These are phyloP conservation scores for Corynespora cassiicola DNA, from an alignment of 2,329 filamentous ascomycete species.

Conservation along the genomic window DNA sequence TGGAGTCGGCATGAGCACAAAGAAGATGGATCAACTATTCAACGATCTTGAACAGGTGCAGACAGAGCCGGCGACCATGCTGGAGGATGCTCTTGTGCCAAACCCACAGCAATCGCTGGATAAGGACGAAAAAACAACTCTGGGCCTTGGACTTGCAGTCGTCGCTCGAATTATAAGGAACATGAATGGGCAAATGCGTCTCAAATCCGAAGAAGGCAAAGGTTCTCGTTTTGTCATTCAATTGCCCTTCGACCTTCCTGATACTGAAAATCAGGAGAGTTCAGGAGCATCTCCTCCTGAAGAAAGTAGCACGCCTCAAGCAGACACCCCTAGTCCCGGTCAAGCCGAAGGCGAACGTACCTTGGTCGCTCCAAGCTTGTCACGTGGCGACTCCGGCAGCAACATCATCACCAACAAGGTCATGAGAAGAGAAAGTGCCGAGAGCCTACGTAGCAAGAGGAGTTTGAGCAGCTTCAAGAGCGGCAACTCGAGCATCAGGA, in stretches of 20 bases:
- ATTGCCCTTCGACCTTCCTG: constrained; percentile 73
- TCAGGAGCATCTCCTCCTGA: constrained; percentile 15
- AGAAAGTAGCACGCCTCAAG: constrained; percentile 28
- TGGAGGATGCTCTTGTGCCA: constrained; percentile 40
- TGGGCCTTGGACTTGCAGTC: constrained; percentile 85
- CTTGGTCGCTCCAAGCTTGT: constrained; percentile 56
- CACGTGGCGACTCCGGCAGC: constrained; percentile 26
- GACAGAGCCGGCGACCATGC: constrained; percentile 30
- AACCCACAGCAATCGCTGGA: constrained; percentile 37
- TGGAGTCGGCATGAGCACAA: constrained; percentile 67
- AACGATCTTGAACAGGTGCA: constrained; percentile 70
- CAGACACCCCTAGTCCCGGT: constrained; percentile 8
- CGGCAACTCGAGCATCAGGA: constrained; percentile 44
- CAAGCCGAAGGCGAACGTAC: constrained; percentile 63
- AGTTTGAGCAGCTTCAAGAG: constrained; percentile 57
- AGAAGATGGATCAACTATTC: constrained; percentile 66
- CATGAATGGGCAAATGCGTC: constrained; percentile 84
- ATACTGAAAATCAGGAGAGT: constrained; percentile 30
- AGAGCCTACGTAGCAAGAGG: constrained; percentile 58
- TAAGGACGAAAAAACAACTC: constrained; percentile 53
- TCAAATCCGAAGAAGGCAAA: constrained; percentile 83
- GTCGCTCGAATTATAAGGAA: constrained; percentile 88
- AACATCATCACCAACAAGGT: constrained; percentile 10
- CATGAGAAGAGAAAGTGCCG: constrained; percentile 41
- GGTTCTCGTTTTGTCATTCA: constrained; percentile 84